phyloP scores from a whole-genome alignment of 768 basidiomycete species.

The Termitomyces sp. region DNA sequence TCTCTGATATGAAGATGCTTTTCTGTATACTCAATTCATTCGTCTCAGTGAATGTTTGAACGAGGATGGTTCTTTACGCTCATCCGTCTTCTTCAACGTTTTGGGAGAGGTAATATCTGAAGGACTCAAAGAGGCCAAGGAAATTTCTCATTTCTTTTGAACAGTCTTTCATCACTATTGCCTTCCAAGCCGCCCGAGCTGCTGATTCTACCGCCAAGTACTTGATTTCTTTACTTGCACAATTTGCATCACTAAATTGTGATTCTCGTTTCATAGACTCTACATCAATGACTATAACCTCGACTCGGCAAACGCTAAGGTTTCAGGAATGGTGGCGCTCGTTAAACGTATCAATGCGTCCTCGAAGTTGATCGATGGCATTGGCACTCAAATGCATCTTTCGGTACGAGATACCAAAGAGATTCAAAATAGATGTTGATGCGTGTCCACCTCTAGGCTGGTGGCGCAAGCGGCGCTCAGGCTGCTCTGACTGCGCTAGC shows the following conservation, averaged over 20 bases:
- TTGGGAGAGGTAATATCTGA: neutral
- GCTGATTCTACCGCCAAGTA: slow-evolving; percentile 48
- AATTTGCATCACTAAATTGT: neutral
- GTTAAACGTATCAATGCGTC: slow-evolving; percentile 36
- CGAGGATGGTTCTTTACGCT: slow-evolving; percentile 6
- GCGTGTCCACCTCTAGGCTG: slow-evolving; percentile 23
- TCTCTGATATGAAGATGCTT: neutral
- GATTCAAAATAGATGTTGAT: neutral
- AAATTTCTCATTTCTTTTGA: neutral
- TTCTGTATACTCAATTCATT: neutral
- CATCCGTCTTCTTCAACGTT: neutral
- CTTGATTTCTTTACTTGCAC: neutral
- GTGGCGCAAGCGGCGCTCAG: slow-evolving; percentile 36
- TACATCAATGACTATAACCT: slow-evolving; percentile 46
- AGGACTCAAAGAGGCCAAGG: neutral
- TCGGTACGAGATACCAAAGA: slow-evolving; percentile 11
- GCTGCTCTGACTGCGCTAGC: slow-evolving; percentile 42
- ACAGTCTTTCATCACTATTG: slow-evolving; percentile 45
- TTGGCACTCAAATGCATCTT: slow-evolving; percentile 50
- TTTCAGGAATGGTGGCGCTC: slow-evolving; percentile 35
- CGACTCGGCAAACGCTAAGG: slow-evolving; percentile 48
- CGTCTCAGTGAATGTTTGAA: slow-evolving; percentile 44
- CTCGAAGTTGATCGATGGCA: slow-evolving; percentile 43
- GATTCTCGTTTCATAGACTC: slow-evolving; percentile 15
- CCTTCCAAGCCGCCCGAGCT: slow-evolving; percentile 46